Conservation (phyloP, 768 basidiomycete genomes). For the Lactifluus volemus region DNA sequence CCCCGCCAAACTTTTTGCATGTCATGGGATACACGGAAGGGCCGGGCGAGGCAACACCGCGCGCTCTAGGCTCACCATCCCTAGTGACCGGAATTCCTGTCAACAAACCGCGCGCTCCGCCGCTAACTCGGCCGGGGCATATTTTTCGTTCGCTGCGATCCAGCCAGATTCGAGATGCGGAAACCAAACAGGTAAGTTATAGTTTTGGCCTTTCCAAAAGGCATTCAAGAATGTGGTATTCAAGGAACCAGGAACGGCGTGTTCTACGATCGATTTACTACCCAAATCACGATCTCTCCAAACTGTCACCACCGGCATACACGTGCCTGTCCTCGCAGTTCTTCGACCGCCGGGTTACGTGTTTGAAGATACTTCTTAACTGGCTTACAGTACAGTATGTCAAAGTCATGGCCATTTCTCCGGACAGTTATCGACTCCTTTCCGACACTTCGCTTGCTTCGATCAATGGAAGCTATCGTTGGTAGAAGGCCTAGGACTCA, state of each 20-base stretch:
- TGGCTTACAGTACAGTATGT: background rate
- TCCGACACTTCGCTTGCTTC: background rate
- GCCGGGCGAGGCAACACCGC: background rate
- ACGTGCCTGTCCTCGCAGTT: background rate
- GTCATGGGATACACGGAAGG: background rate
- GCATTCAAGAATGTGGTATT: background rate
- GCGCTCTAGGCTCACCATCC: background rate
- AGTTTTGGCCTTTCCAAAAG: background rate
- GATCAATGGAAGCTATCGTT: background rate
- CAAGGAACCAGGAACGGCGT: conserved; percentile 5
- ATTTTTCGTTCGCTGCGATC: background rate
- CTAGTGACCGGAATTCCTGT: background rate
- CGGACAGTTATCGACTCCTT: too few relatives aligned
- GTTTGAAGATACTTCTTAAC: background rate
- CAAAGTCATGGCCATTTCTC: background rate
- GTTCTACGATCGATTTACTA: background rate
- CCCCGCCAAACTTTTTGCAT: background rate
- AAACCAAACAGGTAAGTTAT: background rate
- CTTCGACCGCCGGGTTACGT: background rate
- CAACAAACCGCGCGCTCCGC: background rate
- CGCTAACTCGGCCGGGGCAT: background rate
- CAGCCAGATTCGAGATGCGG: background rate
- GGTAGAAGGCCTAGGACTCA: background rate
- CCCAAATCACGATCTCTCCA: conserved; percentile 1
- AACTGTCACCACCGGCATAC: background rate